Conservation (phyloP, 1,284 basidiomycete genomes). For the Sporisorium sorghi region DNA sequence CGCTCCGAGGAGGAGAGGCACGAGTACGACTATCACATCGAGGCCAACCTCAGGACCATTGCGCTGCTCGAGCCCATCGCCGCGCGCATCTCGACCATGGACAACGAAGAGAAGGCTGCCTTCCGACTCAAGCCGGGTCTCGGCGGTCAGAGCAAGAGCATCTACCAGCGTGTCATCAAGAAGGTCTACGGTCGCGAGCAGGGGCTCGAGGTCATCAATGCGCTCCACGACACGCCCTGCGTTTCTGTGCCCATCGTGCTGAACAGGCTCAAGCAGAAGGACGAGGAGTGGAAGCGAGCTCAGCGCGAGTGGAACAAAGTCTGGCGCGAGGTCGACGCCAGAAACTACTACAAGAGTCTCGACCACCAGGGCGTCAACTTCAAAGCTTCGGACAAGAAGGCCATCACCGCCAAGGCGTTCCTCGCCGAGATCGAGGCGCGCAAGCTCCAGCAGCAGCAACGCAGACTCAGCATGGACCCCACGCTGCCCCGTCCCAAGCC, state of each 20-base stretch:
- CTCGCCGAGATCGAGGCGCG: constrained; percentile 86
- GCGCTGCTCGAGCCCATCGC: constrained; percentile 90
- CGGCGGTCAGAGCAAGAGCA: constrained; percentile 85
- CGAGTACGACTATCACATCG: constrained; percentile 97
- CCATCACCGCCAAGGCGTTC: constrained; percentile 88
- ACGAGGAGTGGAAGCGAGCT: constrained; percentile 95
- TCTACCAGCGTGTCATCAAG: constrained; percentile 94
- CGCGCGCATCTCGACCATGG: constrained; percentile 88
- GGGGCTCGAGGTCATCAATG: constrained; percentile 85
- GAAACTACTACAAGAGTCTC: constrained; percentile 90
- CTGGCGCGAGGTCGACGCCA: constrained; percentile 95
- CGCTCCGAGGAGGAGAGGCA: constrained; percentile 97
- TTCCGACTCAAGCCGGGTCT: constrained; percentile 90
- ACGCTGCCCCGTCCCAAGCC: constrained; percentile 60
- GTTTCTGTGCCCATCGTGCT: constrained; percentile 93
- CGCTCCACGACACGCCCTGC: constrained; percentile 90
- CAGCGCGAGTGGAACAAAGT: constrained; percentile 96
- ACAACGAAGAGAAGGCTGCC: constrained; percentile 82
- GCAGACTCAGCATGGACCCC: constrained; percentile 59
- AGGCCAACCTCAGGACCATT: constrained; percentile 91
- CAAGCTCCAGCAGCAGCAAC: constrained; percentile 78
- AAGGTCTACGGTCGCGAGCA: constrained; percentile 91
- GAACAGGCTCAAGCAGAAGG: constrained; percentile 88
- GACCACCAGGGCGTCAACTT: constrained; percentile 96
- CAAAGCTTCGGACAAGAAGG: constrained; percentile 96